Base-by-base conservation (phyloP, 2,329 filamentous ascomycete species). In the Aspergillus flavus region DNA sequence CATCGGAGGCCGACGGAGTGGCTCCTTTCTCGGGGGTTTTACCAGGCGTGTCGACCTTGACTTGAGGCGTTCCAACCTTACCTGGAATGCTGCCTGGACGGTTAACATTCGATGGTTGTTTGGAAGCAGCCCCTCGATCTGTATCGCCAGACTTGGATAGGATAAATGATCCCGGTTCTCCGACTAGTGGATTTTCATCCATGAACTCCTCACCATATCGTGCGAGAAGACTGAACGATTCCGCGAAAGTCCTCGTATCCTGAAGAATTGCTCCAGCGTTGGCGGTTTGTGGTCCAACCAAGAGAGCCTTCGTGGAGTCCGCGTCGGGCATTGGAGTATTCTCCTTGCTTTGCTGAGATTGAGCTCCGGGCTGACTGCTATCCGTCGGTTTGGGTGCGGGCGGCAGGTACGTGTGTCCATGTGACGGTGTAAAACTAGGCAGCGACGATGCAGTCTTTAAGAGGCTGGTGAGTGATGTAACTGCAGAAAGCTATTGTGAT, bases 111-210 rank as follows among this genome's bases (percentile, higher is more conserved):
- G 67, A 59, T 30, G 65, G 61, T n/a, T 66, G 66, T 36, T 75
- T 75, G 28, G 65, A 59, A 36, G 66, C 55, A 39, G 63, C 59
- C 11, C 68, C 54, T 59, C 71, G 68, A 39, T 71, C 70, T 19
- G 66, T 59, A 46, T 80, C 79, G 9, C 72, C 76, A 6, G 70
- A 67, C 58, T 78, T 80, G 7, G 82, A 81, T 66, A 89, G 82
- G 59, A 86, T 84, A 68, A 90, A 89, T 5, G 82, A 83, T 34
- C 87, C 87, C 0, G 88, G 87, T 71, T 89, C 87, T 55, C 87
- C 87, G 9, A 84, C 79, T 16, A 90, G 76, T 0, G 87, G 86
- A 64, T 85, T 87, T 69, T 89, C 87, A 72, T 90, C 87, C 79
- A 86, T 86, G 75, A 82, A 89, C 66, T 89, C 87, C 66, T 87